These are phyloP conservation scores for Wickerhamomyces sp. DNA, from an alignment of 1,139 yeast genomes.

Conservation along the genomic window DNA sequence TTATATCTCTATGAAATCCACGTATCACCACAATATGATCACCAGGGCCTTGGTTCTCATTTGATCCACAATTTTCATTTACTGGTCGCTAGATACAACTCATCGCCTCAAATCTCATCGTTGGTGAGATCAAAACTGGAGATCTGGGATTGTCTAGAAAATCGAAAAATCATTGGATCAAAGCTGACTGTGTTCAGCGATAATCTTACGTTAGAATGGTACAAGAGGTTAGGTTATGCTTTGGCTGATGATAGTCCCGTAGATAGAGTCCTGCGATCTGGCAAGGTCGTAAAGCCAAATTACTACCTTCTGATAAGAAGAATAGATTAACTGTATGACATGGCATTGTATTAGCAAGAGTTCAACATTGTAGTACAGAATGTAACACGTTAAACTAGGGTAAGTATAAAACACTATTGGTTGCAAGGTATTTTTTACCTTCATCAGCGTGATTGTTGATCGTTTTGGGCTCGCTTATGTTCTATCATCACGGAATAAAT, in stretches of 20 bases:
- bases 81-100: constrained; percentile 1
- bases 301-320: constrained; percentile 30
- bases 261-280: constrained; percentile 36
- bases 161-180: too few species aligned
- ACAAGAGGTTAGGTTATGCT: constrained; percentile 35
- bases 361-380: too few species aligned
- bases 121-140: constrained; percentile 2
- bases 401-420: too few species aligned
- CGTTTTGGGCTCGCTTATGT: too few species aligned
- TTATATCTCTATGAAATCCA: constrained; percentile 54
- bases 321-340: too few species aligned
- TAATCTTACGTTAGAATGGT: constrained; percentile 45
- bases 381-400: too few species aligned
- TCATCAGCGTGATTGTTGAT: too few species aligned
- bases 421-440: too few species aligned
- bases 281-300: constrained; percentile 37
- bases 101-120: too few species aligned
- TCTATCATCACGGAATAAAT: too few species aligned
- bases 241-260: constrained; percentile 38
- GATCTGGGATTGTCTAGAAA: too few species aligned
- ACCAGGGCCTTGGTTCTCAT: constrained; percentile 5
- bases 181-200: constrained; percentile 47
- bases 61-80: constrained; percentile 6
- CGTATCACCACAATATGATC: constrained; percentile 25
- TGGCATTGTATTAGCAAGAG: too few species aligned